A percentile compares a stretch with the other conserved stretches of the same genome.
Evolutionary conservation across 1,139 yeast species (phyloP).

Genomic region (Candida smagusa): DNA sequence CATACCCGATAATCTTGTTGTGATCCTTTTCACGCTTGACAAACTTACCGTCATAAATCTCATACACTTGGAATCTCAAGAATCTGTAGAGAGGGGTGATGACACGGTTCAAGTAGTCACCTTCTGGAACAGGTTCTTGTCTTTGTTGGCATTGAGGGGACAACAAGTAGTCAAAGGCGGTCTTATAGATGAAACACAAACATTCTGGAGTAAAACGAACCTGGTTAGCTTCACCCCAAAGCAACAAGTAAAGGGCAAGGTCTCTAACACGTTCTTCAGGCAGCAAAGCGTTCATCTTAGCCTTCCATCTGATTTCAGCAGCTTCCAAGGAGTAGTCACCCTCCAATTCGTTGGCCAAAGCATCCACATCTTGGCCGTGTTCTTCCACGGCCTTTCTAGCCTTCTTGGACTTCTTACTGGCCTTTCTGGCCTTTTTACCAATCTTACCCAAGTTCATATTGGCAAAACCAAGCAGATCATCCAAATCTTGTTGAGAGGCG

Average conservation of each 20-base stretch:
- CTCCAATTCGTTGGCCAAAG: slow-evolving; percentile 73
- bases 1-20: slow-evolving; percentile 91
- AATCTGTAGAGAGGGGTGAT: slow-evolving; percentile 89
- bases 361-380: slow-evolving; percentile 46
- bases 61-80: slow-evolving; percentile 93
- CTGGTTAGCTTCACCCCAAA: slow-evolving; percentile 99
- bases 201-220: slow-evolving; percentile 93
- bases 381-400: slow-evolving; percentile 56
- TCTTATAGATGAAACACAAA: slow-evolving; percentile 88
- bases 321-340: slow-evolving; percentile 72
- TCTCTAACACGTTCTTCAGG: slow-evolving; percentile 84
- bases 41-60: slow-evolving; percentile 89
- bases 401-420: slow-evolving; percentile 58
- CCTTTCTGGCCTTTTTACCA: slow-evolving; percentile 50
- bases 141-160: slow-evolving; percentile 91
- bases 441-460: slow-evolving; percentile 75
- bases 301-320: slow-evolving; percentile 51
- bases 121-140: slow-evolving; percentile 90
- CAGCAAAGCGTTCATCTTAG: slow-evolving; percentile 44
- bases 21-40: slow-evolving; percentile 98
- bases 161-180: slow-evolving; percentile 82
- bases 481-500: slow-evolving; percentile 30
- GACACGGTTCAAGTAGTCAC: slow-evolving; percentile 88
- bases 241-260: slow-evolving; percentile 78
- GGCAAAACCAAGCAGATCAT: slow-evolving; percentile 37